A percentile compares a stretch with the other conserved stretches of the same genome.
phyloP scores from a whole-genome alignment of 2,329 filamentous ascomycete genomes.

The Arthrobotrys sphaeroides region DNA sequence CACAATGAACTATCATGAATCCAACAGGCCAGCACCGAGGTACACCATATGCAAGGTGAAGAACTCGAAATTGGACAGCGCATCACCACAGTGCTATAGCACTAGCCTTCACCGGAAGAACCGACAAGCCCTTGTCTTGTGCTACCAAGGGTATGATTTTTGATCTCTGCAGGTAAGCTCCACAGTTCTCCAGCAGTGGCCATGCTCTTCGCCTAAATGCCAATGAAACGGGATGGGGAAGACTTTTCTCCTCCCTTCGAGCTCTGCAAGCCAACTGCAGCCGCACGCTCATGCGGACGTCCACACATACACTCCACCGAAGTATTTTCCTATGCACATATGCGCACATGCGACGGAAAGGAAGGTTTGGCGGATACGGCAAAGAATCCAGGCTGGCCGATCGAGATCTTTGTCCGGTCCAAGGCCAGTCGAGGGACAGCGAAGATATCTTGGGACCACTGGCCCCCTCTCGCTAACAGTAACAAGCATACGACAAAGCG shows the following conservation, averaged over 20 bases:
- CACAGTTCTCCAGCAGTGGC: slow-evolving; percentile 10
- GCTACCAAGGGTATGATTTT: slow-evolving; percentile 43
- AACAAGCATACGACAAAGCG: slow-evolving; percentile 45
- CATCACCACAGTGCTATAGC: no score
- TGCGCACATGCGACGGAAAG: slow-evolving; percentile 11
- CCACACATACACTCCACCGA: neutral
- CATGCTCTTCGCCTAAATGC: slow-evolving; percentile 33
- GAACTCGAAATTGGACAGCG: slow-evolving; percentile 9
- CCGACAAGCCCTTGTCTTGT: slow-evolving; percentile 17
- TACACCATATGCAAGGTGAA: slow-evolving; percentile 5
- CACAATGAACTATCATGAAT: neutral
- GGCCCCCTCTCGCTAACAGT: slow-evolving; percentile 31
- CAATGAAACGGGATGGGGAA: slow-evolving; percentile 36
- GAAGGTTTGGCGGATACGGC: slow-evolving; percentile 37
- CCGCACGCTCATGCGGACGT: slow-evolving; percentile 42
- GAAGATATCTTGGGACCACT: slow-evolving; percentile 46
- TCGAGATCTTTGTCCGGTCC: slow-evolving; percentile 35
- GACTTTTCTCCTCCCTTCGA: slow-evolving; percentile 1
- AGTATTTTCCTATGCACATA: slow-evolving; percentile 8
- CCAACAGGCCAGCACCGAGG: no score
- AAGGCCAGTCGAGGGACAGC: slow-evolving; percentile 23
- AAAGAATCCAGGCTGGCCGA: slow-evolving; percentile 44
- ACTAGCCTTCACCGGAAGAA: slow-evolving; percentile 32
- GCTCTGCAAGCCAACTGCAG: slow-evolving; percentile 46
- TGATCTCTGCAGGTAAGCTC: slow-evolving; percentile 19